Evolutionary conservation across 2,329 filamentous ascomycete genomes (phyloP).

Genomic region (Phaeosphaeriaceae sp.): DNA sequence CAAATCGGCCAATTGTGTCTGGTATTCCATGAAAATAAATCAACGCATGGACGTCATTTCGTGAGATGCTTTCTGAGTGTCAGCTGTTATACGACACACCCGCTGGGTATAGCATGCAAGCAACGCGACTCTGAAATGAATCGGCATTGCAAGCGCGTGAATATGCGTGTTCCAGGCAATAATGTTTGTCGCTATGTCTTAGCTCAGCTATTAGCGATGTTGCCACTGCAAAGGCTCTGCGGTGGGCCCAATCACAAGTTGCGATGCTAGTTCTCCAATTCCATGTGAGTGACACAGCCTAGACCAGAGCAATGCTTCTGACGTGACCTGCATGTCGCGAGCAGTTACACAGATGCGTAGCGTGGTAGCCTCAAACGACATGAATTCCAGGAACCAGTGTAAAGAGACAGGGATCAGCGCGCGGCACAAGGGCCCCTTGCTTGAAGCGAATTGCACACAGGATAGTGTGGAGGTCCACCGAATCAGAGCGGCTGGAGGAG

Average conservation of each 20-base stretch:
- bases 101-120: constrained; percentile 4
- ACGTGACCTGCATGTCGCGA: neutral
- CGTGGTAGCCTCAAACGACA: neutral
- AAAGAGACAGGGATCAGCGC: neutral
- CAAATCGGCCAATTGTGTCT: neutral
- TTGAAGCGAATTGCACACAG: constrained; percentile 12
- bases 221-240: neutral
- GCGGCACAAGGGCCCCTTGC: constrained; percentile 21
- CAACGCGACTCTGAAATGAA: neutral
- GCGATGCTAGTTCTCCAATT: neutral
- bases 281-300: neutral
- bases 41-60: neutral
- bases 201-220: neutral
- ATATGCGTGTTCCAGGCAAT: neutral
- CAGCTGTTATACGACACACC: neutral
- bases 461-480: constrained; percentile 5
- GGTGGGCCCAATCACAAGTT: neutral
- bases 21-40: neutral
- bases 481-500: constrained; percentile 11
- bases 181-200: neutral
- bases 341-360: neutral
- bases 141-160: neutral
- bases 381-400: constrained; percentile 1
- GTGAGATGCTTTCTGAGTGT: neutral
- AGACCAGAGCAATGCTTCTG: neutral